These are phyloP conservation scores for Citrus cavaleriei DNA, from an alignment of 345 rosid genomes.

Conservation along the genomic window DNA sequence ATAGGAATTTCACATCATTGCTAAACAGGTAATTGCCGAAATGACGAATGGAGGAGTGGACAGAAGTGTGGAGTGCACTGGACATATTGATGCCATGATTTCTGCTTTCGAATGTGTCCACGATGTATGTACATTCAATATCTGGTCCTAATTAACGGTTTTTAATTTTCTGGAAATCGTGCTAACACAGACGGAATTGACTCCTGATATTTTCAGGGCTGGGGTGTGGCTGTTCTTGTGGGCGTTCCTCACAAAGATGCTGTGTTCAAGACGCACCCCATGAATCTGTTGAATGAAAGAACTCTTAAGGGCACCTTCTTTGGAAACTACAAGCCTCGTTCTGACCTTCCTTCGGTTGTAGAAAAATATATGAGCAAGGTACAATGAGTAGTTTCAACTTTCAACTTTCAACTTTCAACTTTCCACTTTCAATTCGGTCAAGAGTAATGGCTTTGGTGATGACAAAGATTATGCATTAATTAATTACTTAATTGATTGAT, in stretches of 20 bases:
- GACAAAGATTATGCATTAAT: background rate
- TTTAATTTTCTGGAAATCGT: background rate
- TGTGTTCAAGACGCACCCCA: conserved; percentile 45
- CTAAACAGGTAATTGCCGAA: conserved; percentile 32
- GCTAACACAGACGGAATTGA: background rate
- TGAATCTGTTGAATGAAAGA: conserved; percentile 42
- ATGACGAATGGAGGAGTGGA: conserved; percentile 46
- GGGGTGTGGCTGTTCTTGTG: conserved; percentile 55
- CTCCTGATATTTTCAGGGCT: conserved; percentile 26
- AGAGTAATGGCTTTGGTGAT: no score
- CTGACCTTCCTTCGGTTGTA: conserved; percentile 43
- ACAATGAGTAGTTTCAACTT: background rate
- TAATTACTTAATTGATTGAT: background rate
- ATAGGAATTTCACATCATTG: background rate
- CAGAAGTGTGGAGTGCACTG: conserved; percentile 41
- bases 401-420: no score
- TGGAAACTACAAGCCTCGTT: conserved; percentile 55
- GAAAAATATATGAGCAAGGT: conserved; percentile 57
- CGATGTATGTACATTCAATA: conserved; percentile 23
- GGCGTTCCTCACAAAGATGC: conserved; percentile 51
- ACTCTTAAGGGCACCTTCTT: conserved; percentile 58
- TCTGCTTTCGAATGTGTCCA: conserved; percentile 57
- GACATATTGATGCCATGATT: conserved; percentile 39
- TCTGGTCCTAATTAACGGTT: background rate
- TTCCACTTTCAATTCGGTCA: background rate